Conservation (phyloP, 2,329 filamentous ascomycete species). For the Endothia cerciana region DNA sequence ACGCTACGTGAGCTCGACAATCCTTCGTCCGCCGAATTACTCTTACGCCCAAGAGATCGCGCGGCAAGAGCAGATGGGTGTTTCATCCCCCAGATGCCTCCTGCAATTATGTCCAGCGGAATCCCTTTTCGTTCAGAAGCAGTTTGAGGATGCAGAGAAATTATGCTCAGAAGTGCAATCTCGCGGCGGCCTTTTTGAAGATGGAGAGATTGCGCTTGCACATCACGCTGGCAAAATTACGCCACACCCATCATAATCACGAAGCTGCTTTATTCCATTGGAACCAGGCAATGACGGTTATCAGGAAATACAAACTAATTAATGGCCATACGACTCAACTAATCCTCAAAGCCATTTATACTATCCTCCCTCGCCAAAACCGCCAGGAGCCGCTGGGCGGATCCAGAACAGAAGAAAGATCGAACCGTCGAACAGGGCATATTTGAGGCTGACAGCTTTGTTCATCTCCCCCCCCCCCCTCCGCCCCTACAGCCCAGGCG, state of each 20-base stretch:
- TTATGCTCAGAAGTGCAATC: neutral
- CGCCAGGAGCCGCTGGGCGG: no score
- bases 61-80: neutral
- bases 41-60: constrained; percentile 8
- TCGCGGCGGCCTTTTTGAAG: constrained; percentile 5
- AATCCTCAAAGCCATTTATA: no score
- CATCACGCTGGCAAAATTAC: constrained; percentile 10
- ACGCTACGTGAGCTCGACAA: constrained; percentile 15
- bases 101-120: constrained; percentile 8
- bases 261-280: no score
- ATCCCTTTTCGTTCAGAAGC: constrained; percentile 4
- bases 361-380: no score
- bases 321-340: no score
- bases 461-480: no score
- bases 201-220: constrained; percentile 6
- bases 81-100: constrained; percentile 4
- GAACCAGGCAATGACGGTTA: no score
- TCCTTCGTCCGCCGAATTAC: neutral
- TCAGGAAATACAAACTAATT: no score
- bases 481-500: neutral
- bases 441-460: neutral
- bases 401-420: no score
- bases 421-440: no score
- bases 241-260: neutral
- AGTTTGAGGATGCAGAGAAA: neutral